Base-by-base conservation (phyloP, 2,329 filamentous ascomycete species). In the Aspergillus persii region DNA sequence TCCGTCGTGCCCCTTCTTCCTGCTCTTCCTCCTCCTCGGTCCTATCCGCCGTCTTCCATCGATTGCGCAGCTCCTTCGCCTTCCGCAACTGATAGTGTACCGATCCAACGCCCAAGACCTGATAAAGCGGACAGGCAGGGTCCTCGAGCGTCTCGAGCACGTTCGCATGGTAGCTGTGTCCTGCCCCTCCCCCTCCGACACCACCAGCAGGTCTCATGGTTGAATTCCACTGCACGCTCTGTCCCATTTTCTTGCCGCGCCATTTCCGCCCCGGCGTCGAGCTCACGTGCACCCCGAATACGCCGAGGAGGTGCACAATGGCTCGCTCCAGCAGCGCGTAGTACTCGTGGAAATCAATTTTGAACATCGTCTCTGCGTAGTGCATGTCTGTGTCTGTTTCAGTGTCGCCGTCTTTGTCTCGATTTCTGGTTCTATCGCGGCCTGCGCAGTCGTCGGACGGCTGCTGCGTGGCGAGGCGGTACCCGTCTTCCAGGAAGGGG, bases 291-390 rank as follows among this genome's bases (percentile, higher is more conserved):
- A 90, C 79, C 7, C 83, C 85, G 59, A 87, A 89, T 0, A 90
- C 82, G 0, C 81, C 81, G n/a, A 90, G 81, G 0, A 90, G 76
- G 50, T 88, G 83, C 1, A 90, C 86, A 7, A 91, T 79, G 0
- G 87, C 88, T 31, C 89, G 84, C 74, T 92, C 89, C 6, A 91
- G 82, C 39, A 90, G 81, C 54, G 86, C 85, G 76, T 91, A 91
- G 72, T 88, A 91, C 68, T 92, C 89, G 74, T 89, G 87, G 63
- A 91, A 92, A 68, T 91, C 89, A 7, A 91, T 81, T 71, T 91
- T 91, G 78, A 91, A 91, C 81, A 90, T 90, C 15, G 84, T 80
- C 71, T 88, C 85, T 0, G 83, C 83, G 12, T 73, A 64, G 1
- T 65, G 53, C 49, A 69, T 57, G n/a, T 68, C 68, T 2, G 63